These are phyloP conservation scores for Dictyostelium brefeldianum DNA, from an alignment of 78 protist genomes.

Conservation along the genomic window DNA sequence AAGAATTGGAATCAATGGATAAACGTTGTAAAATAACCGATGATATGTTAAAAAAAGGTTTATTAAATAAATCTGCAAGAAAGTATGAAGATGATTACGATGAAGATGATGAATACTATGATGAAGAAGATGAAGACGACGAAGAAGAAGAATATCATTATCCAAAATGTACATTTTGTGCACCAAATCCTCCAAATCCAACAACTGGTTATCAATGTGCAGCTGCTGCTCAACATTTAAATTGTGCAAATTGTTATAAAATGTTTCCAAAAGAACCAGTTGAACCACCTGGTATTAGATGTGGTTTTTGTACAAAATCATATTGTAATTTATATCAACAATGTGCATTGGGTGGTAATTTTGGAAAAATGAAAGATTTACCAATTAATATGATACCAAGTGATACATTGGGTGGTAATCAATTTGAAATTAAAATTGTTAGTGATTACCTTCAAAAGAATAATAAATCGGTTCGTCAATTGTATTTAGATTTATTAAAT, in stretches of 20 bases:
- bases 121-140: conserved; percentile 53
- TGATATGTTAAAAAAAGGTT: conserved; percentile 29
- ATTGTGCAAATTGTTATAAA: conserved; percentile 10
- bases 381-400: conserved; percentile 19
- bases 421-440: conserved; percentile 52
- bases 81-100: conserved; percentile 59
- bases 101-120: conserved; percentile 10
- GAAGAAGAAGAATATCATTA: not conserved
- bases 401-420: conserved; percentile 45
- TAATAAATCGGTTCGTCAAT: not conserved
- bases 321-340: conserved; percentile 37
- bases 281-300: not conserved
- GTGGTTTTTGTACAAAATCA: conserved; percentile 40
- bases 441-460: conserved; percentile 20
- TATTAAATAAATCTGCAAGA: conserved; percentile 9
- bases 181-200: not conserved
- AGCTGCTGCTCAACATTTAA: not conserved
- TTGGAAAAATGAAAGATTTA: not conserved
- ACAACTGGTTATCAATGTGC: conserved; percentile 52
- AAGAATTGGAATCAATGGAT: conserved; percentile 65
- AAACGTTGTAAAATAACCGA: conserved; percentile 41
- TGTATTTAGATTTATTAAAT: conserved; percentile 5
- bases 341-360: not conserved
- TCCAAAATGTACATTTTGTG: not conserved
- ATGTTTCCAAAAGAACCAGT: conserved; percentile 12